A percentile compares a stretch with the other conserved stretches of the same genome.
Conservation (phyloP, 2,329 filamentous ascomycete genomes). For the Alternaria sp. region DNA sequence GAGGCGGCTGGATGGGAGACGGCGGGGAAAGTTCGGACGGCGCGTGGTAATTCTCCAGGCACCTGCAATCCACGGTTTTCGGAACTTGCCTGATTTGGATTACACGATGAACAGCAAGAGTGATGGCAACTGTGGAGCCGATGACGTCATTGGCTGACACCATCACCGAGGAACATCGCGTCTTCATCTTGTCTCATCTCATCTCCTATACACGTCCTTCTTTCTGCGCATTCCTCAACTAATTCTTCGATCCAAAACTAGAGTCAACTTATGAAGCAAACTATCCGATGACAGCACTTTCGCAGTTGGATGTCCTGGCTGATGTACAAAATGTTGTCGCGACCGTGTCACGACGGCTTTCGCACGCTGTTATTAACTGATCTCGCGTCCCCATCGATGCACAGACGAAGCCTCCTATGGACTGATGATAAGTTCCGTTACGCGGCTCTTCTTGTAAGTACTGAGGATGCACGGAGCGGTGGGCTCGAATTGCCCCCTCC, state of each 20-base stretch:
- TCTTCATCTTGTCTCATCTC: background rate
- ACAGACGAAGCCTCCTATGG: background rate
- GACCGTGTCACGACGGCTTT: background rate
- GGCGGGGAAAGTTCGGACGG: background rate
- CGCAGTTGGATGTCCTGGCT: background rate
- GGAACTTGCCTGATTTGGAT: background rate
- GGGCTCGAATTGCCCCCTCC: background rate
- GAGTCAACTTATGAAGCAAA: no score
- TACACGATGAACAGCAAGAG: background rate
- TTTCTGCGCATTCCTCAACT: background rate
- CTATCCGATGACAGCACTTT: no score
- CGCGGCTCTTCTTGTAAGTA: background rate
- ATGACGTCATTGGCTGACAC: background rate
- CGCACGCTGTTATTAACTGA: background rate
- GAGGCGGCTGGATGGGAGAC: background rate
- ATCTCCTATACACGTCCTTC: background rate
- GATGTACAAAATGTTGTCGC: background rate
- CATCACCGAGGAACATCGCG: background rate
- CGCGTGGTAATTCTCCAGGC: background rate
- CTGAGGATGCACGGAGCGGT: background rate
- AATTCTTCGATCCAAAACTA: no score
- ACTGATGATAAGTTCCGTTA: fast-evolving
- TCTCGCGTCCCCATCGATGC: background rate
- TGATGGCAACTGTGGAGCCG: background rate
- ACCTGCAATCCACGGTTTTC: background rate